Percentiles rank a stretch among this genome's conserved stretches.
phyloP scores from a whole-genome alignment of 2,329 filamentous ascomycete genomes.

The Scytalidium lignicola region DNA sequence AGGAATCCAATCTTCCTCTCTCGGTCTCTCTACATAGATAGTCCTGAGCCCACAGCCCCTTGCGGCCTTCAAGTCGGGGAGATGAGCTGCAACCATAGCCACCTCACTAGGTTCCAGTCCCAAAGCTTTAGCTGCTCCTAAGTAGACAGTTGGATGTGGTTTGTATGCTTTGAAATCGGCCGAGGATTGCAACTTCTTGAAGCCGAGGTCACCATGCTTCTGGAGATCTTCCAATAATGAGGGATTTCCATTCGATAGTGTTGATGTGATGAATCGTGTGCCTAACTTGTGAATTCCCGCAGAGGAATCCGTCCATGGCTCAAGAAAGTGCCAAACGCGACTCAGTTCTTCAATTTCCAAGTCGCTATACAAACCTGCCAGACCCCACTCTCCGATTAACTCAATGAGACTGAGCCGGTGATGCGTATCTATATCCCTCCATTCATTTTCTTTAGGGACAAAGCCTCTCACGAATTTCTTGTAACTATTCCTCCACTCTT shows the following conservation, averaged over 20 bases:
- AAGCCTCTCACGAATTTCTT: conserved; percentile 52
- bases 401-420: conserved; percentile 57
- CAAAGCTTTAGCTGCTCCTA: conserved; percentile 58
- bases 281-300: conserved; percentile 51
- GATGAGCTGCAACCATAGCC: conserved; percentile 73
- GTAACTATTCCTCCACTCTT: conserved; percentile 67
- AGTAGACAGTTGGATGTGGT: conserved; percentile 62
- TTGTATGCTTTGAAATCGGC: conserved; percentile 74
- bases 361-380: conserved; percentile 56
- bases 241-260: conserved; percentile 70
- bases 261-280: conserved; percentile 51
- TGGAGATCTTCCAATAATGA: conserved; percentile 62
- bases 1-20: conserved; percentile 58
- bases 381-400: conserved; percentile 50
- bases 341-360: conserved; percentile 60
- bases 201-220: conserved; percentile 52
- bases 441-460: conserved; percentile 41
- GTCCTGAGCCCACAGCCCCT: conserved; percentile 60
- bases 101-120: conserved; percentile 52
- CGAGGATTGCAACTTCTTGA: conserved; percentile 57
- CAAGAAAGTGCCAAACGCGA: conserved; percentile 66
- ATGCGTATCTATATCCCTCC: conserved; percentile 69
- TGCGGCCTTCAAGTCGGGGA: conserved; percentile 64
- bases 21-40: conserved; percentile 65
- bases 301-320: conserved; percentile 62